Evolutionary conservation across 2,329 filamentous ascomycete genomes (phyloP), one percentile per base, ranked within the genome.

Genomic region (Neurospora sp.): DNA sequence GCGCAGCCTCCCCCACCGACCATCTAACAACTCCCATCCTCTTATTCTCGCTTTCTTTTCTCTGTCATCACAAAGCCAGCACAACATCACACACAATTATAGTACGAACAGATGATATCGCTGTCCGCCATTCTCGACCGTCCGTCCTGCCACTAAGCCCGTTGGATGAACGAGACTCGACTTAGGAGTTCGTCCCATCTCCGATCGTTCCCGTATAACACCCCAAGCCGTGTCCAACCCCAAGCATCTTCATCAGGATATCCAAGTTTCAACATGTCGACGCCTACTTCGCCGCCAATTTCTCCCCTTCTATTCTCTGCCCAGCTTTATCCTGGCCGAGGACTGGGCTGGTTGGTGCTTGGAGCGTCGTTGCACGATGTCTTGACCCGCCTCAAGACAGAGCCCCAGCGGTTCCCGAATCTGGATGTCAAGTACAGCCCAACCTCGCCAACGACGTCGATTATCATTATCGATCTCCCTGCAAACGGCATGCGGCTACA

Each of bases 301-400:
- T 62, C 52, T 17, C 52, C 52, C 52, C 52, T 62, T 62, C 71
- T 73, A 11, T 76, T 75, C 68, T 71, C 72, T 39, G 70, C 69
- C 23, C 75, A 72, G 72, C 72, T 76, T 9, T 71, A 76, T 43
- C 74, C 73, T n/a, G 74, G 74, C 10, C 70, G 73, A 36, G 73
- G 72, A 6, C 68, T 75, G 38, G 74, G 74, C 67, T 72, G 70
- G 70, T 68, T 75, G 73, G 79, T 77, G 68, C 71, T 99, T 70
- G 96, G 96, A 70, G 92, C 93, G 73, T 97, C 94, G 2, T 87
- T 99, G 42, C 93, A 98, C 81, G 93, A 97, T 78, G 87, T 96
- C 76, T 82, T 98, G 71, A 93, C 92, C 38, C 90, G 92, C 68
- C 85, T 98, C 77, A 98, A 97, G 79, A 90, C 93, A 68, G 93